phyloP scores from a whole-genome alignment of 306 rosid species.

The Acacia melanoxylon region DNA sequence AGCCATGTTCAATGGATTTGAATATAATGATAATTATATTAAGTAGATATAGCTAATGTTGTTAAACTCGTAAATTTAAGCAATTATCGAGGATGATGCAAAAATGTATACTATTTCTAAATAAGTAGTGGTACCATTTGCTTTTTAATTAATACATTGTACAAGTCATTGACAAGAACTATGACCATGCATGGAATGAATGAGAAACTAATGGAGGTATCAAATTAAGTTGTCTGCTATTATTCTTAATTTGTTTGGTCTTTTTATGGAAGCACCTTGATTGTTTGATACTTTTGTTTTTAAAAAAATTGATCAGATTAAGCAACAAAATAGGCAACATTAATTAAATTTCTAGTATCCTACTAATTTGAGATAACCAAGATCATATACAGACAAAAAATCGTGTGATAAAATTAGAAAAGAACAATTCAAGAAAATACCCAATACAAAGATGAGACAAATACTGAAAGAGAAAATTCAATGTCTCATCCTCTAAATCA shows the following conservation, averaged over 20 bases:
- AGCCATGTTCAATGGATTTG: conserved; percentile 36
- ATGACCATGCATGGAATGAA: not conserved
- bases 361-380: not conserved
- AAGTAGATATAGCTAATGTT: not conserved
- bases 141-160: too few relatives aligned
- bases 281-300: not conserved
- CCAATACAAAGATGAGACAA: not conserved
- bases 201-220: not conserved
- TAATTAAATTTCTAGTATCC: not conserved
- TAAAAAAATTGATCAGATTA: not conserved
- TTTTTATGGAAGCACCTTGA: not conserved
- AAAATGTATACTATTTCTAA: too few relatives aligned
- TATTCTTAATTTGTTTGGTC: not conserved
- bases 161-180: not conserved
- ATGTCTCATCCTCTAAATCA: not conserved
- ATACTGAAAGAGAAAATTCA: conserved; percentile 16
- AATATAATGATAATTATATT: not conserved
- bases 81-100: too few relatives aligned
- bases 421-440: not conserved
- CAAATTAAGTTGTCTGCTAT: not conserved
- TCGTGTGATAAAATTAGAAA: not conserved
- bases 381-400: not conserved
- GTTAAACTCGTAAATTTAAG: too few relatives aligned
- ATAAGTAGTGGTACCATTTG: too few relatives aligned
- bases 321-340: not conserved